These are phyloP conservation scores for Zymoseptoria ardabiliae DNA, from an alignment of 2,329 filamentous ascomycete genomes.

Conservation along the genomic window DNA sequence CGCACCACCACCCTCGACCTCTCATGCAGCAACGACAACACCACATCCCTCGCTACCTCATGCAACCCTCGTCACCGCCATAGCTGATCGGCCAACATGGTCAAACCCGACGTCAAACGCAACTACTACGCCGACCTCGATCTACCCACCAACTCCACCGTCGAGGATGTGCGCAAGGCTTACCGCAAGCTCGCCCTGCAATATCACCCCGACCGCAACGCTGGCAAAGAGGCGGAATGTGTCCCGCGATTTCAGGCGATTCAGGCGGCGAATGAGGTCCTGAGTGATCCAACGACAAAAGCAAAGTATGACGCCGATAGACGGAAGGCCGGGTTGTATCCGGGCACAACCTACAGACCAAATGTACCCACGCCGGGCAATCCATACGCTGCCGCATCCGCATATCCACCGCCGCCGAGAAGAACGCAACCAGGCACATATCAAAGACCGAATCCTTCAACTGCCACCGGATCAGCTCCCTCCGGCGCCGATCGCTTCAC, in stretches of 20 bases:
- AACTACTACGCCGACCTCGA: conserved; percentile 64
- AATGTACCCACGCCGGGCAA: conserved; percentile 26
- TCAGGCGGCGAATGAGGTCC: conserved; percentile 75
- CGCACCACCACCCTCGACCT: neutral
- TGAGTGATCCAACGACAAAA: conserved; percentile 53
- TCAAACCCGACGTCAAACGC: conserved; percentile 30
- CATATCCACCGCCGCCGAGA: conserved; percentile 38
- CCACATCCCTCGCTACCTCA: neutral
- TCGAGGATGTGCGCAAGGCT: conserved; percentile 74
- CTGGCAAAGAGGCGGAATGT: conserved; percentile 70
- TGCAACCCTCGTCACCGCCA: neutral
- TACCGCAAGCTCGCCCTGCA: conserved; percentile 78
- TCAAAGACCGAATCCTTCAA: conserved; percentile 22
- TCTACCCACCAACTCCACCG: conserved; percentile 57
- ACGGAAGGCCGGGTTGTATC: conserved; percentile 40
- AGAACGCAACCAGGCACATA: conserved; percentile 35
- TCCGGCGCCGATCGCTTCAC: conserved; percentile 40
- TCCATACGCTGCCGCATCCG: conserved; percentile 34
- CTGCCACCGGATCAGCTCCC: conserved; percentile 19
- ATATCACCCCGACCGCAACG: conserved; percentile 85
- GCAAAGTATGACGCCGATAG: conserved; percentile 57
- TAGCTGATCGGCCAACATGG: conserved; percentile 21
- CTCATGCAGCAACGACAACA: neutral
- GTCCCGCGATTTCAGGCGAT: conserved; percentile 80
- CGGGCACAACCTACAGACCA: conserved; percentile 16